Base-by-base conservation (phyloP, 169 alveolate genomes). In the Eimeria maxima region DNA sequence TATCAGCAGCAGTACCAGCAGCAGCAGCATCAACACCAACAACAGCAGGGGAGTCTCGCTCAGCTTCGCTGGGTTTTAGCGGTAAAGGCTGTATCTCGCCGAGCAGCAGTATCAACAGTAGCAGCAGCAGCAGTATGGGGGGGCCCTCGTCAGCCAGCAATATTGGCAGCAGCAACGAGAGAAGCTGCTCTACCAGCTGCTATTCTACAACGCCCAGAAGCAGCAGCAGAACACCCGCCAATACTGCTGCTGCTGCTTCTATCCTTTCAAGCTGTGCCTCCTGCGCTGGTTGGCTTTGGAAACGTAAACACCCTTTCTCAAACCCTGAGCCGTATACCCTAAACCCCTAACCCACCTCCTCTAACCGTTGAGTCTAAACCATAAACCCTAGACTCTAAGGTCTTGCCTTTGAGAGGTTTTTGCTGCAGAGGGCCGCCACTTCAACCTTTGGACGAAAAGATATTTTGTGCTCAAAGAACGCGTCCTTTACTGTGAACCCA, bases 381-480 rank as follows among this genome's bases (percentile, higher is more conserved):
- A 47, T 69, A 69, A 69, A 69, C 80, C 80, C 80, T 69, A 69
- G 27, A 69, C 80, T 47, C 80, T 69, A 69, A n/a, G 4, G 29
- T n/a, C 74, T 65, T 7, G 16, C 69, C 69, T 57, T 22, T 33
- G 38, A 60, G 44, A 7, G 1, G 84, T 3, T 10, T 73, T 73
- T 27, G 50, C 20, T 27, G 55, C 84, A 73, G 84, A 73, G 84
- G 84, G 84, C 27, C 84, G 84, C 84, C 84, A 73, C 84, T 73
- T 73, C 84, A 73, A 38, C 84, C 84, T 73, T 42, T 73, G 84
- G 84, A 73, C 84, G 29, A 73, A 29, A 29, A 73, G 84, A 73
- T 73, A 73, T 38, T 73, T 73, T 38, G 84, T 73, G 50, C 84
- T 73, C n/a, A 73, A 73, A 73, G 84, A 73, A 20, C 84, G 84